phyloP scores from a whole-genome alignment of 257 asterid species.

The Penstemon davidsonii region DNA sequence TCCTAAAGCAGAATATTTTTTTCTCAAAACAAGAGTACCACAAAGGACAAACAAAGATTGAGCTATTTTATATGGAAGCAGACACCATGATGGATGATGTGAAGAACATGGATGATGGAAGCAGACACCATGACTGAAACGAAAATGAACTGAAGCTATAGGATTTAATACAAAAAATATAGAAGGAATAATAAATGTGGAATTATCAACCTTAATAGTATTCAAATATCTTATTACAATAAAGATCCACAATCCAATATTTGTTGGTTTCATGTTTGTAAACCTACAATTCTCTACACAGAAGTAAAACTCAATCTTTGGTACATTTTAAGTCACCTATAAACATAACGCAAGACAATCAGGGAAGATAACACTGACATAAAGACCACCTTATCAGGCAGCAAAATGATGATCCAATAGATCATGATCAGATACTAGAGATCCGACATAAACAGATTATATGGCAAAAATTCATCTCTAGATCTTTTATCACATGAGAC shows the following conservation, averaged over 20 bases:
- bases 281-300: background rate
- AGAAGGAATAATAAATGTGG: background rate
- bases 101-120: too few relatives aligned
- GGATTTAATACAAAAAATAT: background rate
- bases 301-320: too few relatives aligned
- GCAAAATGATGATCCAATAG: background rate
- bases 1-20: too few relatives aligned
- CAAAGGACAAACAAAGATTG: too few relatives aligned
- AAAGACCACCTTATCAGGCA: background rate
- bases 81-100: too few relatives aligned
- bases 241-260: background rate
- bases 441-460: background rate
- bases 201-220: background rate
- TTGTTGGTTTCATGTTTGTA: background rate
- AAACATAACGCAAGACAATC: background rate
- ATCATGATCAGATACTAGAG: slow-evolving; percentile 5
- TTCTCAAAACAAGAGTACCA: too few relatives aligned
- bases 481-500: slow-evolving; percentile 25
- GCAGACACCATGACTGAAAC: too few relatives aligned
- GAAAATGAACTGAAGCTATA: slow-evolving; percentile 9
- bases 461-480: slow-evolving; percentile 10
- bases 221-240: background rate
- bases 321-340: background rate
- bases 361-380: background rate
- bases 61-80: too few relatives aligned